Evolutionary conservation across 1,284 basidiomycete genomes (phyloP).

Genomic region (Apiotrichum brassicae): DNA sequence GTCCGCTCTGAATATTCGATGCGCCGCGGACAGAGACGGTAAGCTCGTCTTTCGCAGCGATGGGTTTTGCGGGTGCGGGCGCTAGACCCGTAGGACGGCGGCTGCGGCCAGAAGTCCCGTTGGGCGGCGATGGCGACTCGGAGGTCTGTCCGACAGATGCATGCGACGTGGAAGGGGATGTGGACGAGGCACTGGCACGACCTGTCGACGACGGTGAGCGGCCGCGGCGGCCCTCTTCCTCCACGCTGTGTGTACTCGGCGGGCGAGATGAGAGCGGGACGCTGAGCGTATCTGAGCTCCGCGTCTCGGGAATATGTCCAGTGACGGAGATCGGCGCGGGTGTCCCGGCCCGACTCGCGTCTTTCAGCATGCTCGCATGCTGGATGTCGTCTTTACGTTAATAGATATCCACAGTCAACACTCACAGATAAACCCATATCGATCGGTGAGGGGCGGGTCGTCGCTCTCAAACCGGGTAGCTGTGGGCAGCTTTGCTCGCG

Average conservation of each 20-base stretch:
- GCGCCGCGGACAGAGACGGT: slow-evolving; percentile 40
- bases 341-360: slow-evolving; percentile 51
- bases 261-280: not conserved
- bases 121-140: not conserved
- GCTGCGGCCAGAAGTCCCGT: not conserved
- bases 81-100: slow-evolving; percentile 26
- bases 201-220: not conserved
- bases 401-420: too few species aligned
- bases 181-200: not conserved
- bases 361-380: slow-evolving; percentile 68
- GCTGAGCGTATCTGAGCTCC: not conserved
- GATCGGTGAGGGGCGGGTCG: slow-evolving; percentile 69
- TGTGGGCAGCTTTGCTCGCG: slow-evolving; percentile 36
- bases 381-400: slow-evolving; percentile 65
- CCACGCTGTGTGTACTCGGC: not conserved
- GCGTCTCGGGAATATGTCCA: slow-evolving; percentile 20
- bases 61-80: slow-evolving; percentile 45
- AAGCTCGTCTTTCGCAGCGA: slow-evolving; percentile 38
- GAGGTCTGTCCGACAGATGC: not conserved
- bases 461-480: slow-evolving; percentile 54
- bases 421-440: slow-evolving; percentile 91
- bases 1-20: slow-evolving; percentile 17
- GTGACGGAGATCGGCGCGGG: slow-evolving; percentile 39
- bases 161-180: not conserved
- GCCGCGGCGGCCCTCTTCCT: not conserved